These are phyloP conservation scores for Mallotus japonicus DNA, from an alignment of 441 rosid genomes.

Conservation along the genomic window DNA sequence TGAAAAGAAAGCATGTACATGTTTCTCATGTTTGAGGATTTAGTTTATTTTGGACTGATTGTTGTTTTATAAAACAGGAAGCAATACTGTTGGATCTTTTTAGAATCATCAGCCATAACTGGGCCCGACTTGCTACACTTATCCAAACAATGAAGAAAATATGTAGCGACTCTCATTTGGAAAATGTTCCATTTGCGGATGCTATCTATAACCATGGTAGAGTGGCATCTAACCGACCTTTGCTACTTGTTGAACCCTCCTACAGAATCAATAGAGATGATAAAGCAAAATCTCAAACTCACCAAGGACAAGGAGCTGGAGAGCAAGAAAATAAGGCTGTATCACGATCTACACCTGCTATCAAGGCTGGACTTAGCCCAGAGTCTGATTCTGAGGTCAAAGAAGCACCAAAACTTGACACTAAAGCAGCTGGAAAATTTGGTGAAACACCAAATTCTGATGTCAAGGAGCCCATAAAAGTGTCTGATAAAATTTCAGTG, in stretches of 20 bases:
- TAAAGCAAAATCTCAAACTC: constrained; percentile 55
- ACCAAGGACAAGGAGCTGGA: constrained; percentile 41
- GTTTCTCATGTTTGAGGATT: neutral
- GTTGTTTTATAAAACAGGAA: constrained; percentile 50
- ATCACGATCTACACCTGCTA: constrained; percentile 40
- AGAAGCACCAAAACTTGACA: too few relatives aligned
- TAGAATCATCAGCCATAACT: constrained; percentile 83
- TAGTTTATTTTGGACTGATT: constrained; percentile 16
- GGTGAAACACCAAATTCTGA: too few relatives aligned
- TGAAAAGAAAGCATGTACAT: neutral
- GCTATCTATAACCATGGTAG: constrained; percentile 50
- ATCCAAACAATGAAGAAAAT: constrained; percentile 77
- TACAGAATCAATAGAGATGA: constrained; percentile 80
- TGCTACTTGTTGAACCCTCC: constrained; percentile 71
- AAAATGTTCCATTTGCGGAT: constrained; percentile 68
- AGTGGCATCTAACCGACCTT: constrained; percentile 56
- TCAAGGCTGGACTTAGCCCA: constrained; percentile 32
- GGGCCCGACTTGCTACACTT: constrained; percentile 87
- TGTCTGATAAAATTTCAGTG: constrained; percentile 30
- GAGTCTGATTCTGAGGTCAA: constrained; percentile 31
- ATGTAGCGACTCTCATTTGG: constrained; percentile 60
- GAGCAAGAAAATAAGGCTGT: constrained; percentile 62
- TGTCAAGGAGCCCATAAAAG: constrained; percentile 25
- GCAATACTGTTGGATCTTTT: constrained; percentile 81
- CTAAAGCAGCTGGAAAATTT: too few relatives aligned